Evolutionary conservation across 2,329 filamentous ascomycete species (phyloP), one percentile per base, ranked within the genome.

Genomic region (Sporothrix protearum): DNA sequence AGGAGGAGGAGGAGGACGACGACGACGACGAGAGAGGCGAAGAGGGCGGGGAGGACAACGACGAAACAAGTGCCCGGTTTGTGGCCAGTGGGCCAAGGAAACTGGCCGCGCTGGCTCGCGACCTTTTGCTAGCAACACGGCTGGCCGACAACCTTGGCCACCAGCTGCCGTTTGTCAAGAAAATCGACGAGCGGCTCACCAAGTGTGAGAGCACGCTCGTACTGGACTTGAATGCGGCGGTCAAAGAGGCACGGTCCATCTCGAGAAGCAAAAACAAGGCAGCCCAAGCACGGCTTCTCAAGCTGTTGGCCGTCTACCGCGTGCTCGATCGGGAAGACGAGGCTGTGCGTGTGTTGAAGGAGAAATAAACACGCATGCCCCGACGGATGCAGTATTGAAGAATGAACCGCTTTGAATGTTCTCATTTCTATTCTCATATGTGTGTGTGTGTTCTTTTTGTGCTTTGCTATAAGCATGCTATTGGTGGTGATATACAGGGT

Each of bases 121-220:
- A 87, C 22, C 86, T 84, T 71, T 78, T 80, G 19, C 76, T 79
- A 1, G 80, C 85, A 19, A 79, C 82, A 7, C 77, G 78, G 2
- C 75, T 88, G 25, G 81, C 83, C 0, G 79, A 82, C 14, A 76
- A 79, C 0, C 77, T 88, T 9, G 85, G 85, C 5, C 80, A 81
- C n/a, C 80, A 85, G 9, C 77, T 81, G 14, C 82, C 84, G 0
- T 85, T 87, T 71, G 83, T 87, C 16, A 80, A 82, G 72, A 87
- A 86, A 75, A 80, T 82, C 74, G 84, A 85, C 68, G 86, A 87
- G 70, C 82, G 86, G 49, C 79, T 88, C 71, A 77, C 78, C 2
- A 81, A 83, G 69, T 89, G 87, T 74, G 82, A 86, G 68, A 87
- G 85, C 74, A 89, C 86, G 0, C 80, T 89, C 28, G 77, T 89